Evolutionary conservation across 2,329 filamentous ascomycete genomes (phyloP).

Genomic region (Xylariaceae sp.): DNA sequence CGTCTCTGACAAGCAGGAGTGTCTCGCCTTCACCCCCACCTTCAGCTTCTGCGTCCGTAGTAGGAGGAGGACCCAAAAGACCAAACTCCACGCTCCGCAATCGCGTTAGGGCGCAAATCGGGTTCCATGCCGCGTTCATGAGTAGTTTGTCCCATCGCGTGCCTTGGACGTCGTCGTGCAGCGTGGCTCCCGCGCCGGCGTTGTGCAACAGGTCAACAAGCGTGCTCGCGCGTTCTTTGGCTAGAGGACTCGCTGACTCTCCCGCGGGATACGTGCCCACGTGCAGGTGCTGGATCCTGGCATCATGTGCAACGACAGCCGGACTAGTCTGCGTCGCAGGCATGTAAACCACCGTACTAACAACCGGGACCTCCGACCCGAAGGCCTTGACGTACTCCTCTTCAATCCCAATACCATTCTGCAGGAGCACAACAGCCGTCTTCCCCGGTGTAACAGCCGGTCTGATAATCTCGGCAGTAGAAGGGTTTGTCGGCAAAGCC

Average conservation of each 20-base stretch:
- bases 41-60: not conserved
- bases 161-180: slow-evolving; percentile 47
- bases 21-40: slow-evolving; percentile 16
- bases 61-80: slow-evolving; percentile 8
- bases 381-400: slow-evolving; percentile 47
- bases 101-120: slow-evolving; percentile 49
- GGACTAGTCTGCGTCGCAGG: slow-evolving; percentile 47
- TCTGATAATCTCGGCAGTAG: slow-evolving; percentile 25
- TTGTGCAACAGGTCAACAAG: slow-evolving; percentile 40
- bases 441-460: slow-evolving; percentile 22
- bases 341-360: slow-evolving; percentile 51
- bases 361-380: slow-evolving; percentile 39
- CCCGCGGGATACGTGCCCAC: slow-evolving; percentile 47
- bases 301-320: slow-evolving; percentile 41
- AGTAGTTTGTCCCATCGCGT: slow-evolving; percentile 53
- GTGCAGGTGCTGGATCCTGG: slow-evolving; percentile 44
- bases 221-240: slow-evolving; percentile 28
- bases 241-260: slow-evolving; percentile 13
- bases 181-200: slow-evolving; percentile 39
- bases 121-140: slow-evolving; percentile 54
- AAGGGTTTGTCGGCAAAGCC: slow-evolving; percentile 23
- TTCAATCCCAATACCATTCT: slow-evolving; percentile 57
- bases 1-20: slow-evolving; percentile 26
- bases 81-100: slow-evolving; percentile 46
- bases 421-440: slow-evolving; percentile 52